Evolutionary conservation across 2,329 filamentous ascomycete genomes (phyloP), one percentile per base, ranked within the genome.

Genomic region (Xylariaceae sp.): DNA sequence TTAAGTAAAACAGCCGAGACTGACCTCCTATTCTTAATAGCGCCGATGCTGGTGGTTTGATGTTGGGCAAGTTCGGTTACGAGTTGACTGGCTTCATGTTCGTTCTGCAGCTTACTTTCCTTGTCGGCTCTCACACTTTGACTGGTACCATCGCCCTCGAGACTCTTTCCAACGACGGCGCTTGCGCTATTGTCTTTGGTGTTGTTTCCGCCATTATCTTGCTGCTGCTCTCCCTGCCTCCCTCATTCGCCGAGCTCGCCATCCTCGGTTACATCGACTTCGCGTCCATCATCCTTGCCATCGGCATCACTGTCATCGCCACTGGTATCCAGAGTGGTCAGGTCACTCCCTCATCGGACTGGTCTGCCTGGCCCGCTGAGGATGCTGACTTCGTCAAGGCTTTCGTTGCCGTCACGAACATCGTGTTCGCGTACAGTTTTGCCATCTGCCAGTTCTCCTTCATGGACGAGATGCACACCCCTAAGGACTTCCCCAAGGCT

Each of bases 91-190:
- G 81, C 6, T 68, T 73, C 37, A 80, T 77, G 23, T 82, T 84
- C 66, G 74, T 80, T 6, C 69, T 86, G 51, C 82, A 86, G 67
- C 73, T 87, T 23, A 71, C 84, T n/a, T 87, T 88, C 73, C 79
- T 86, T 68, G 84, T 86, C 75, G 82, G 79, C 4, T 84, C 82
- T 50, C 86, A 88, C 68, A 75, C 87, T 34, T 74, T 87, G 55
- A 85, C 82, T 1, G 86, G 86, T 67, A 78, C 77, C 17, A 82
- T 87, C 64, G 83, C 83, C 59, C 78, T 87, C 73, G 84, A 85
- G 63, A 81, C 78, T 13, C 74, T 87, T 60, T 83, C 82, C 1
- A 69, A 78, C 17, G 78, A 84, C 67, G 79, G 76, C 1, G 75
- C 78, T 2, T 88, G 84, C 69, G 82, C 82, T 0, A 78, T 87